Evolutionary conservation across 345 rosid species (phyloP).

Genomic region (Eucalyptus cloeziana): DNA sequence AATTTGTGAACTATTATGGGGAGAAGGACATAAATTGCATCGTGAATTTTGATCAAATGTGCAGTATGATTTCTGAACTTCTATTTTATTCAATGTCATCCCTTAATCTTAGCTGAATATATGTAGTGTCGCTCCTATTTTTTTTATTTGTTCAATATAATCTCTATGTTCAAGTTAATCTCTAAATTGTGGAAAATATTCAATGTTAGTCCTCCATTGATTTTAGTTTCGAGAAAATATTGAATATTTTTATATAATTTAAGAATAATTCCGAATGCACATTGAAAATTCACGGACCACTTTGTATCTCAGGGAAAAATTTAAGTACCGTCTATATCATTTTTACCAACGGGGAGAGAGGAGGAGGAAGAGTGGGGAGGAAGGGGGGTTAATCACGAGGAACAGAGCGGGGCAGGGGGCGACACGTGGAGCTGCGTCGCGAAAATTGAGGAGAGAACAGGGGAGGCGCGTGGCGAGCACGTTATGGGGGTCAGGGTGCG

Average conservation of each 20-base stretch:
- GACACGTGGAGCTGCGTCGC: background rate
- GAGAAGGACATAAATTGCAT: fast-evolving
- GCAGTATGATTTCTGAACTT: fast-evolving
- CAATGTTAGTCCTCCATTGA: fast-evolving
- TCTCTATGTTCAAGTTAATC: too few species aligned
- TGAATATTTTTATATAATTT: too few species aligned
- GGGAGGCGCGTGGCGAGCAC: background rate
- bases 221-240: fast-evolving
- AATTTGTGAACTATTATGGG: too few species aligned
- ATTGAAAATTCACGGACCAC: too few species aligned
- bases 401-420: background rate
- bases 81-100: fast-evolving
- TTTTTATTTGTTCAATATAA: background rate
- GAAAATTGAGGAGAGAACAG: background rate
- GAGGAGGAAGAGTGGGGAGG: too few species aligned
- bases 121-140: fast-evolving
- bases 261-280: fast-evolving
- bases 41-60: background rate
- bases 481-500: background rate
- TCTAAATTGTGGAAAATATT: fast-evolving
- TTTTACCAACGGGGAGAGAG: background rate
- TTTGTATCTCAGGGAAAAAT: background rate
- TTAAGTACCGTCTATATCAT: fast-evolving
- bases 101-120: background rate
- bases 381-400: background rate